A percentile compares a stretch with the other conserved stretches of the same genome.
These are phyloP conservation scores for Kwoniella sp. DNA, from an alignment of 768 basidiomycete genomes.

Conservation along the genomic window DNA sequence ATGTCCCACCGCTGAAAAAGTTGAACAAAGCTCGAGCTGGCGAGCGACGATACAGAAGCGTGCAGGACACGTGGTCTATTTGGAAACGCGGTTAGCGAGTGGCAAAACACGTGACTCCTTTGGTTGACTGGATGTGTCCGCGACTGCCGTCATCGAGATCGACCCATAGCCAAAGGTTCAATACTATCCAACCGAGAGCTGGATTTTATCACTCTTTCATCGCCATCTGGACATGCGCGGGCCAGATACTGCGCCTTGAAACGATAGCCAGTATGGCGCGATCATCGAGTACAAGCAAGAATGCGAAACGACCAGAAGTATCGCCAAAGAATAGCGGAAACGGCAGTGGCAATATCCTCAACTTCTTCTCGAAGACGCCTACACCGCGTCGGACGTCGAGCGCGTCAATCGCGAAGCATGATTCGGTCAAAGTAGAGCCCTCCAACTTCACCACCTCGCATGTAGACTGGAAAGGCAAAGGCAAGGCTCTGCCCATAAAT, in stretches of 20 bases:
- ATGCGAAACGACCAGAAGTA: conserved; percentile 11
- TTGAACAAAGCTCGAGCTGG: conserved; percentile 5
- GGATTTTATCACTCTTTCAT: too few species aligned
- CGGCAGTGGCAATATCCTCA: conserved; percentile 25
- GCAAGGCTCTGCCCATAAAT: neutral
- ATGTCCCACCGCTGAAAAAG: conserved; percentile 2
- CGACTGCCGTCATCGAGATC: conserved; percentile 20
- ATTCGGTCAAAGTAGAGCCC: conserved; percentile 5
- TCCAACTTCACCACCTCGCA: neutral
- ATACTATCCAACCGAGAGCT: too few species aligned
- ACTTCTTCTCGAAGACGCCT: conserved; percentile 40
- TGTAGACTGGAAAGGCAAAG: conserved; percentile 21
- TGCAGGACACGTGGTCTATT: neutral
- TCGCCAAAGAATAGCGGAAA: conserved; percentile 1
- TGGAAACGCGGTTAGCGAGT: too few species aligned
- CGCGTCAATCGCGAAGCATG: conserved; percentile 14
- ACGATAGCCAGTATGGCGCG: neutral
- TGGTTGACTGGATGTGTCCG: conserved; percentile 31
- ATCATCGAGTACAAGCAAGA: conserved; percentile 16
- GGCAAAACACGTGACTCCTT: conserved; percentile 4
- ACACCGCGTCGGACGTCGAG: conserved; percentile 7
- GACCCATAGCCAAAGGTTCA: neutral
- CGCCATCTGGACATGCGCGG: too few species aligned
- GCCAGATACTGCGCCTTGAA: too few species aligned
- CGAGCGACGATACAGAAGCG: neutral